These are phyloP conservation scores for Colletotrichum echinochloae DNA, from an alignment of 2,329 filamentous ascomycete genomes.

Conservation along the genomic window DNA sequence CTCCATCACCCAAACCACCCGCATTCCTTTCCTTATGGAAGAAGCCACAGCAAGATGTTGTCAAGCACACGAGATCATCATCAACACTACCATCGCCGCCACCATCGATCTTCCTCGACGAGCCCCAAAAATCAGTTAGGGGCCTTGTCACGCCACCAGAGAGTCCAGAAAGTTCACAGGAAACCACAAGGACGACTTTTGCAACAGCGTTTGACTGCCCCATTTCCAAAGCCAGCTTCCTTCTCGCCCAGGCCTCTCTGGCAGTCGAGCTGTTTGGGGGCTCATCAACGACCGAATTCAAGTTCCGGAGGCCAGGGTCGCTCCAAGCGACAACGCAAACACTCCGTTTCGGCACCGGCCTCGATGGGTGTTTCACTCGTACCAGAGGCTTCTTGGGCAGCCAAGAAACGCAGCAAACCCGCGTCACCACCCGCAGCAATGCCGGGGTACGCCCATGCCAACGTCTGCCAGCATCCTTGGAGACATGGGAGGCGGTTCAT, in stretches of 20 bases:
- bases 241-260: slow-evolving; percentile 33
- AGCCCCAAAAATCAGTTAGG: background rate
- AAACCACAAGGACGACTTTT: background rate
- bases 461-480: slow-evolving; percentile 25
- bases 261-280: slow-evolving; percentile 8
- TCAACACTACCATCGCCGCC: background rate
- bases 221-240: slow-evolving; percentile 34
- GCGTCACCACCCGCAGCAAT: background rate
- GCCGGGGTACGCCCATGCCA: background rate
- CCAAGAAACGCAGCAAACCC: background rate
- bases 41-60: slow-evolving; percentile 18
- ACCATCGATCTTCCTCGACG: background rate
- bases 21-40: background rate
- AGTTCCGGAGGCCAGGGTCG: slow-evolving; percentile 4
- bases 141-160: slow-evolving; percentile 24
- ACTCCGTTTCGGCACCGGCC: slow-evolving; percentile 29
- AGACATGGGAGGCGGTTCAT: slow-evolving; percentile 35
- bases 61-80: background rate
- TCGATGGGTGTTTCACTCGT: slow-evolving; percentile 29
- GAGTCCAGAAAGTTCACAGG: background rate
- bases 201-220: slow-evolving; percentile 17
- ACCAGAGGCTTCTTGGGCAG: slow-evolving; percentile 24
- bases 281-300: slow-evolving; percentile 21
- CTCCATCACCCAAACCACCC: slow-evolving; percentile 9
- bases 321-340: background rate